These are phyloP conservation scores for Eucommia ulmoides DNA, from an alignment of 257 asterid genomes.

Conservation along the genomic window DNA sequence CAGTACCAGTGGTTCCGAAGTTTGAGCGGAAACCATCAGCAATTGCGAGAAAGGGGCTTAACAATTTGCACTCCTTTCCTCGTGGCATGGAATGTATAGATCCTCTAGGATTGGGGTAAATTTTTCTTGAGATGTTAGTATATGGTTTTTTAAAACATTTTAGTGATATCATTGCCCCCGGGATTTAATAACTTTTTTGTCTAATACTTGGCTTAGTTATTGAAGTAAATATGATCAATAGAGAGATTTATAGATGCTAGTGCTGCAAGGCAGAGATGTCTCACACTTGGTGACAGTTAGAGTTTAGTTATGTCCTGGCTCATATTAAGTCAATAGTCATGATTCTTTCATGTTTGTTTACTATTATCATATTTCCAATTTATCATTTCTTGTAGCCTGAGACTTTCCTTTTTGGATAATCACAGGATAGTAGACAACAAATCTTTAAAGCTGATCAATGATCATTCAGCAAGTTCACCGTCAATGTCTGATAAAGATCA, in stretches of 20 bases:
- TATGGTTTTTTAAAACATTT: background rate
- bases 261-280: no score
- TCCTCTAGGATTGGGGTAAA: constrained; percentile 97
- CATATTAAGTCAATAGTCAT: no score
- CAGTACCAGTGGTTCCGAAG: constrained; percentile 51
- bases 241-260: no score
- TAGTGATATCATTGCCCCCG: background rate
- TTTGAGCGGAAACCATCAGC: constrained; percentile 44
- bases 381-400: no score
- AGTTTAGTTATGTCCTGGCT: no score
- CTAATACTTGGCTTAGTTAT: background rate
- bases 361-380: no score
- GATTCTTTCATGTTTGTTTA: no score
- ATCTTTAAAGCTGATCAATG: constrained; percentile 81
- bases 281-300: no score
- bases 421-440: constrained; percentile 82
- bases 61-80: constrained; percentile 68
- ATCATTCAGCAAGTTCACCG: constrained; percentile 48
- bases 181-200: background rate
- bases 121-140: constrained; percentile 6
- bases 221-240: no score
- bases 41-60: constrained; percentile 52
- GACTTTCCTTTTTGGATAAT: no score
- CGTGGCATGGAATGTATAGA: constrained; percentile 99
- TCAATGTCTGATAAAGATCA: constrained; percentile 48